A percentile compares a stretch with the other conserved stretches of the same genome.
Evolutionary conservation across 1,139 yeast species (phyloP).

Genomic region (Chernovozyma aurita): DNA sequence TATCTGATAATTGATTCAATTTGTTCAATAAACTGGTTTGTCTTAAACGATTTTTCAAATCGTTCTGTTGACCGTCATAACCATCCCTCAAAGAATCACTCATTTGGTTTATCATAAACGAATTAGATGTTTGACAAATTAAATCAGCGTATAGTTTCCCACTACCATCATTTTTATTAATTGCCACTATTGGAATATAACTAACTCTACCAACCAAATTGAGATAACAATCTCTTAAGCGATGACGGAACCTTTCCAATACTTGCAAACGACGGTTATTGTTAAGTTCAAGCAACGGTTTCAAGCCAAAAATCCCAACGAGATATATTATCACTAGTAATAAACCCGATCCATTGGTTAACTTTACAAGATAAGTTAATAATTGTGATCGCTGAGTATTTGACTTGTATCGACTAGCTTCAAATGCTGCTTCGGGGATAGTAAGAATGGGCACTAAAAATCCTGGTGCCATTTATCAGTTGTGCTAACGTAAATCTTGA

Average conservation of each 20-base stretch:
- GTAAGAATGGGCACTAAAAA: constrained; percentile 30
- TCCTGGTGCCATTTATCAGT: background rate
- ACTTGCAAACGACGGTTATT: constrained; percentile 30
- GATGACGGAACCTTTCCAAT: constrained; percentile 29
- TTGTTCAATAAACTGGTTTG: constrained; percentile 22
- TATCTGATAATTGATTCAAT: constrained; percentile 19
- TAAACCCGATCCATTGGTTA: constrained; percentile 36
- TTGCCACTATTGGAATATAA: constrained; percentile 39
- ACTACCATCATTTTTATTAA: constrained; percentile 21
- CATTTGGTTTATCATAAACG: constrained; percentile 11
- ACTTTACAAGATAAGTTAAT: constrained; percentile 24
- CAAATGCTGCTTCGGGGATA: constrained; percentile 42
- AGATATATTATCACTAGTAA: constrained; percentile 27
- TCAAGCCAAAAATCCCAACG: constrained; percentile 28
- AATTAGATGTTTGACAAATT: constrained; percentile 32
- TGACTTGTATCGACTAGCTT: constrained; percentile 22
- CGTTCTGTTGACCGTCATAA: constrained; percentile 15
- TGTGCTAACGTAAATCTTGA: no score
- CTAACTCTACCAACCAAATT: constrained; percentile 32
- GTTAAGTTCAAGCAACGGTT: constrained; percentile 33
- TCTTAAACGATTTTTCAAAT: constrained; percentile 21
- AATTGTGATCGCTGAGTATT: constrained; percentile 22
- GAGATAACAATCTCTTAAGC: constrained; percentile 35
- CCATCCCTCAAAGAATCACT: background rate
- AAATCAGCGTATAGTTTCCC: constrained; percentile 38